Evolutionary conservation across 2,329 filamentous ascomycete species (phyloP), one percentile per base, ranked within the genome.

Genomic region (Pseudogymnoascus sp.): DNA sequence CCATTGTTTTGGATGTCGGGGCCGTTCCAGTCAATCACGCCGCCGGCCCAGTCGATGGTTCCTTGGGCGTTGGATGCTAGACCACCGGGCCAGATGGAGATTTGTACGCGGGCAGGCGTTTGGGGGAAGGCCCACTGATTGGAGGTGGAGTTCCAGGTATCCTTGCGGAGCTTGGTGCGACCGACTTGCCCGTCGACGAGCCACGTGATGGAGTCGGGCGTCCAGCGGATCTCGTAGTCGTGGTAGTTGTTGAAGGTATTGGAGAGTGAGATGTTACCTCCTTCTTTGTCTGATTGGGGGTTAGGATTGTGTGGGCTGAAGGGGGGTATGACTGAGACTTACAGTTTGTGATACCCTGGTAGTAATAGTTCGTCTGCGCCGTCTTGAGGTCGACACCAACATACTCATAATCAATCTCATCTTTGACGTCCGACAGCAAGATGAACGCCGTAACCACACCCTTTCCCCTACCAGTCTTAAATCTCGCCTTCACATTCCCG

Each of bases 381-480:
- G 81, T 83, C 54, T 79, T 71, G 64, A 96, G 79, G 70, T 97
- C 90, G 47, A 83, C 83, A 66, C 94, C 94, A 60, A 99, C 83
- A 73, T 89, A 97, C 74, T 99, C 94, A 73, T 91, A 97, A 77
- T 99, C 94, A 70, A 99, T 96, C 76, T 99, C 94, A 71, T 99
- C 94, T 81, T 97, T 96, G 71, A 95, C 89, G 70, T 97, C 93
- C 36, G 89, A 92, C 75, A 97, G 85, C 71, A 97, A 80, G 73
- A 99, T 99, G 73, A 99, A 99, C 30, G 92, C 93, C 1, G 92
- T 95, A n/a, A 99, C 89, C 20, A 99, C 94, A 80, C 94, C 94
- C 50, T 80, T 77, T 62, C 92, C 92, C 70, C 89, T 86, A 66
- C 87, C 88, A 0, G 92, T 93, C 80, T 91, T 94, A 74, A 97